Percentiles rank a stretch among this genome's conserved stretches.
phyloP scores from a whole-genome alignment of 2,329 filamentous ascomycete species.

The Cladophialophora psammophila region DNA sequence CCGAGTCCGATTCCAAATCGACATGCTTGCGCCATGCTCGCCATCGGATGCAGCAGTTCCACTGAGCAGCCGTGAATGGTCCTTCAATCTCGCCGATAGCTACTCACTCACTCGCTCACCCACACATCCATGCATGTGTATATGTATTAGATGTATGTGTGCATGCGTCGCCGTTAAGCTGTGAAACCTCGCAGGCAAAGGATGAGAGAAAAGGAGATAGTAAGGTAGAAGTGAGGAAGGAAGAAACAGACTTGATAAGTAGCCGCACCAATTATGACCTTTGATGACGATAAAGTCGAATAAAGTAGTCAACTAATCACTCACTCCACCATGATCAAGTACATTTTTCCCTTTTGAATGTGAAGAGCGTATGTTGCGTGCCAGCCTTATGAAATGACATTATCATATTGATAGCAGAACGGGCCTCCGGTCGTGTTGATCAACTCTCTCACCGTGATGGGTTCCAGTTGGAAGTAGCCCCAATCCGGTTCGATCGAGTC shows the following conservation, averaged over 20 bases:
- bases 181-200: background rate
- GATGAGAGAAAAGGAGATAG: background rate
- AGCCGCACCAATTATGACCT: background rate
- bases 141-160: background rate
- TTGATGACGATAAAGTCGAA: background rate
- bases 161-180: background rate
- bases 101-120: background rate
- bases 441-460: constrained; percentile 37
- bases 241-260: background rate
- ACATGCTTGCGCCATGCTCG: constrained; percentile 2
- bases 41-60: background rate
- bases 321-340: background rate
- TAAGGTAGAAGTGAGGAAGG: background rate
- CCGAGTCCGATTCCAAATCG: background rate
- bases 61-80: background rate
- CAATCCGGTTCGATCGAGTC: constrained; percentile 37
- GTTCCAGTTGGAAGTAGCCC: constrained; percentile 36
- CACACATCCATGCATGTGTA: background rate
- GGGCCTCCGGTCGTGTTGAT: constrained; percentile 40
- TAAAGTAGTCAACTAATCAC: background rate
- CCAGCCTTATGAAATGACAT: constrained; percentile 21
- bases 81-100: background rate
- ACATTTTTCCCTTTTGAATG: background rate
- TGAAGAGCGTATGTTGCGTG: background rate
- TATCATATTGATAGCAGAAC: constrained; percentile 42